These are phyloP conservation scores for Teratosphaeria zuluensis DNA, from an alignment of 2,329 filamentous ascomycete genomes.

Conservation along the genomic window DNA sequence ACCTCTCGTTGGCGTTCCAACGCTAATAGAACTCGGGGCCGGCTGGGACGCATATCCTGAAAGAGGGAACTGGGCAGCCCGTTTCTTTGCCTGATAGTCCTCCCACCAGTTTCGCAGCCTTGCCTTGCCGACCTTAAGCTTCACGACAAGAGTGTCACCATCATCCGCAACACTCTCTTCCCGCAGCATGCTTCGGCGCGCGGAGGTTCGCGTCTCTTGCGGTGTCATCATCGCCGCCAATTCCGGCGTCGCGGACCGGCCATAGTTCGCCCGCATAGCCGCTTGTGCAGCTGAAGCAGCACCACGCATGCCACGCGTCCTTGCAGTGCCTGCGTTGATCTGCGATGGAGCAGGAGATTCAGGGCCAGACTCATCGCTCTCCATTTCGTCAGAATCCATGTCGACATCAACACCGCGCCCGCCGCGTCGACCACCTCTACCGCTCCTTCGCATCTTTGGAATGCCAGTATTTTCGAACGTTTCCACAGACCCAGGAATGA, in stretches of 20 bases:
- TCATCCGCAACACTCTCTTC: slow-evolving; percentile 76
- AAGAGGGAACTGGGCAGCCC: slow-evolving; percentile 22
- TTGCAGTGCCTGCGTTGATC: slow-evolving; percentile 59
- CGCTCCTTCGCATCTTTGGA: slow-evolving; percentile 53
- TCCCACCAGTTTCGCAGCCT: slow-evolving; percentile 58
- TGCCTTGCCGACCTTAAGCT: slow-evolving; percentile 61
- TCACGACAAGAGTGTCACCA: slow-evolving; percentile 56
- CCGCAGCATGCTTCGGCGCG: slow-evolving; percentile 50
- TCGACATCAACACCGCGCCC: slow-evolving; percentile 47
- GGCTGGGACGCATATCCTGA: slow-evolving; percentile 26
- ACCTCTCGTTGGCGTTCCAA: slow-evolving; percentile 14
- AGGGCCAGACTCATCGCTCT: slow-evolving; percentile 77
- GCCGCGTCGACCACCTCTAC: slow-evolving; percentile 43
- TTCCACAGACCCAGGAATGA: slow-evolving; percentile 76
- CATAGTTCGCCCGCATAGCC: slow-evolving; percentile 57
- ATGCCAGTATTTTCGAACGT: slow-evolving; percentile 76
- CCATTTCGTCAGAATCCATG: slow-evolving; percentile 81
- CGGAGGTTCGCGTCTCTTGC: slow-evolving; percentile 64
- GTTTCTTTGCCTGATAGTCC: slow-evolving; percentile 23
- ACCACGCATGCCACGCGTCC: slow-evolving; percentile 80
- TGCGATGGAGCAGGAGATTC: slow-evolving; percentile 53
- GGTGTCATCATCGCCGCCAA: slow-evolving; percentile 62
- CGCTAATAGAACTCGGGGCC: slow-evolving; percentile 4
- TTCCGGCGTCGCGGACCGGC: slow-evolving; percentile 82
- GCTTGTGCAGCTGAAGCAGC: slow-evolving; percentile 80